Evolutionary conservation across 495 filamentous ascomycete species (phyloP).

Genomic region (Talaromyces trachyspermus): DNA sequence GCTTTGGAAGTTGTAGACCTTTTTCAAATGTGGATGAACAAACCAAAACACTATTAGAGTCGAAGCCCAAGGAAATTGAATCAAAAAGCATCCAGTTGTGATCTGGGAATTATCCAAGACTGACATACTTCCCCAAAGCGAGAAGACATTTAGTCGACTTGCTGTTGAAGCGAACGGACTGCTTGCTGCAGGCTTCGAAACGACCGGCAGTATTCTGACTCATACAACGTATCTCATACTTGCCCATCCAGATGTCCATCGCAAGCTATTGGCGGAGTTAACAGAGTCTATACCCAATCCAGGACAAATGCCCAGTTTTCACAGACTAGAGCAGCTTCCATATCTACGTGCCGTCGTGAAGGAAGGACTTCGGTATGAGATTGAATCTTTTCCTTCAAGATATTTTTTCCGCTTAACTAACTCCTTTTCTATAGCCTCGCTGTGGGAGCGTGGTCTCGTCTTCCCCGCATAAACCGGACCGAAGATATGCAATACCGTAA

Average conservation of each 20-base stretch:
- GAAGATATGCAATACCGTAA: slow-evolving; percentile 24
- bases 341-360: slow-evolving; percentile 36
- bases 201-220: slow-evolving; percentile 21
- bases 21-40: background rate
- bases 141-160: slow-evolving; percentile 19
- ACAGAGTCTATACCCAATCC: slow-evolving; percentile 16
- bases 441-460: slow-evolving; percentile 1
- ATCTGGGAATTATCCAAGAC: slow-evolving; percentile 2
- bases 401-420: background rate
- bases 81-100: slow-evolving; percentile 1
- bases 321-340: slow-evolving; percentile 24
- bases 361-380: slow-evolving; percentile 26
- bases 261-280: slow-evolving; percentile 20
- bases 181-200: slow-evolving; percentile 29
- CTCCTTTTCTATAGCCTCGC: background rate
- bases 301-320: slow-evolving; percentile 9
- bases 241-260: slow-evolving; percentile 16
- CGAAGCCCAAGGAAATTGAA: slow-evolving; percentile 1
- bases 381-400: background rate
- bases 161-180: slow-evolving; percentile 18
- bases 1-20: slow-evolving; percentile 4
- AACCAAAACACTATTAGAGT: background rate
- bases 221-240: slow-evolving; percentile 24
- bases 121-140: slow-evolving; percentile 17
- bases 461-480: background rate